Percentiles rank a stretch among this genome's conserved stretches.
Evolutionary conservation across 352 stramenopile species (phyloP).

Genomic region (Phytopythium mirpurense): DNA sequence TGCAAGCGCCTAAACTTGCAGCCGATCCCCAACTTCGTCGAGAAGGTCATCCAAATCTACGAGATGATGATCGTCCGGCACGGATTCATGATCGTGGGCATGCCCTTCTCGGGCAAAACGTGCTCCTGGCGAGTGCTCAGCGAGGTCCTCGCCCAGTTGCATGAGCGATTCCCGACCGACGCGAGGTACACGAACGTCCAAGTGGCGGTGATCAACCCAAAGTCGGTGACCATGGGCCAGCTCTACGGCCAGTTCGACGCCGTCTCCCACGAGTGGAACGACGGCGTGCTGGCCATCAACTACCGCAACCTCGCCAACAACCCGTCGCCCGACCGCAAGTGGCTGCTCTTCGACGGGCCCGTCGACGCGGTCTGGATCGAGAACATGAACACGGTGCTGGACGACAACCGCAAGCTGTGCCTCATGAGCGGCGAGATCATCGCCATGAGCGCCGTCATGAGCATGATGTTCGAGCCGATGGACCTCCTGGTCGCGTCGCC

Average conservation of each 20-base stretch:
- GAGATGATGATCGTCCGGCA: conserved; percentile 97
- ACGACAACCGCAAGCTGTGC: conserved; percentile 94
- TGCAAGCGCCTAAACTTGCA: conserved; percentile 85
- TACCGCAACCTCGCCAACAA: conserved; percentile 85
- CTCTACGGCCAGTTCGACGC: conserved; percentile 94
- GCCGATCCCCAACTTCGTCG: conserved; percentile 85
- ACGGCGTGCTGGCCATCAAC: conserved; percentile 92
- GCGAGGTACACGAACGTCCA: conserved; percentile 70
- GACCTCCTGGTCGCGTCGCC: conserved; percentile 92
- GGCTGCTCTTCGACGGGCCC: conserved; percentile 92
- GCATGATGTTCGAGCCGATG: conserved; percentile 96
- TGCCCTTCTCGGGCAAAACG: conserved; percentile 93
- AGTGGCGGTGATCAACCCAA: conserved; percentile 89
- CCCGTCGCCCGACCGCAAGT: conserved; percentile 80
- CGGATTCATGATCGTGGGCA: conserved; percentile 95
- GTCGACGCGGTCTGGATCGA: conserved; percentile 94
- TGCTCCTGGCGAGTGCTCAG: conserved; percentile 87
- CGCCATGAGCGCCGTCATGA: conserved; percentile 92
- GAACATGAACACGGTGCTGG: conserved; percentile 95
- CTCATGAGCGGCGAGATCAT: conserved; percentile 94
- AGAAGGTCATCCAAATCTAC: conserved; percentile 95
- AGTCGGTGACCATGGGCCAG: conserved; percentile 92
- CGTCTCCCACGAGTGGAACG: conserved; percentile 93
- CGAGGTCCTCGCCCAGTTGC: conserved; percentile 80
- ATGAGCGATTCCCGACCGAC: conserved; percentile 62